Evolutionary conservation across 2,329 filamentous ascomycete species (phyloP).

Genomic region (Bipolaris gigantea): DNA sequence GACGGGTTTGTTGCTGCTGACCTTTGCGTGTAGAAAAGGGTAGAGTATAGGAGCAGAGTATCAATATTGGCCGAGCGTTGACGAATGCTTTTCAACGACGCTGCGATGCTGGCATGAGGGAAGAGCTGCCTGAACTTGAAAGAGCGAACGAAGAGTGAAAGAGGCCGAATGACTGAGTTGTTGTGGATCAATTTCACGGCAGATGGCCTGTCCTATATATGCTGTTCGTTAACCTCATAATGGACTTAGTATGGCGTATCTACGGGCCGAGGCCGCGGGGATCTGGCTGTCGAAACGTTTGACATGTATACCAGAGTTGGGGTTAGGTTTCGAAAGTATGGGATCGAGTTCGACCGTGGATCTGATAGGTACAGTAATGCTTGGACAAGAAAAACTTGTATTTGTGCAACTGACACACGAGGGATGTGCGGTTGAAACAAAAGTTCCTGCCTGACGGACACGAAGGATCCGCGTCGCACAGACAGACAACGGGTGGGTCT

Average conservation of each 20-base stretch:
- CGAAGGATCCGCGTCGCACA: not conserved
- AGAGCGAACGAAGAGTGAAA: constrained; percentile 20
- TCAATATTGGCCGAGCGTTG: not conserved
- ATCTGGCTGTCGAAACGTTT: constrained; percentile 16
- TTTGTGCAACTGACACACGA: constrained; percentile 1
- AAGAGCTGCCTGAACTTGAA: constrained; percentile 39
- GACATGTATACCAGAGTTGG: constrained; percentile 12
- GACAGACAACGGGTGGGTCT: not conserved
- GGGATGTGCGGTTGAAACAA: constrained; percentile 16
- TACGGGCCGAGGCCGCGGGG: constrained; percentile 15
- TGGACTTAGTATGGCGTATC: constrained; percentile 2
- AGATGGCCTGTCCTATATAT: constrained; percentile 15
- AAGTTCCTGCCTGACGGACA: constrained; percentile 6
- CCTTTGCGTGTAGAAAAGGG: constrained; percentile 1
- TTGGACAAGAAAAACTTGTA: not conserved
- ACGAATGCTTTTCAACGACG: constrained; percentile 1
- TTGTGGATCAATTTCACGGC: constrained; percentile 5
- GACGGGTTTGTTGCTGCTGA: not conserved
- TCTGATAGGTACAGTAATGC: constrained; percentile 8
- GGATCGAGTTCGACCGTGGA: not conserved
- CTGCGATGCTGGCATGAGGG: constrained; percentile 10
- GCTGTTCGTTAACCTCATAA: constrained; percentile 2
- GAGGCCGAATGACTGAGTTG: constrained; percentile 8
- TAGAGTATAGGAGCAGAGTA: not conserved
- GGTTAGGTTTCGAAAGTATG: constrained; percentile 8